Percentiles rank a stretch among this genome's conserved stretches.
Conservation (phyloP, 192 early-diverging fungal genomes). For the Umbelopsis sp. region DNA sequence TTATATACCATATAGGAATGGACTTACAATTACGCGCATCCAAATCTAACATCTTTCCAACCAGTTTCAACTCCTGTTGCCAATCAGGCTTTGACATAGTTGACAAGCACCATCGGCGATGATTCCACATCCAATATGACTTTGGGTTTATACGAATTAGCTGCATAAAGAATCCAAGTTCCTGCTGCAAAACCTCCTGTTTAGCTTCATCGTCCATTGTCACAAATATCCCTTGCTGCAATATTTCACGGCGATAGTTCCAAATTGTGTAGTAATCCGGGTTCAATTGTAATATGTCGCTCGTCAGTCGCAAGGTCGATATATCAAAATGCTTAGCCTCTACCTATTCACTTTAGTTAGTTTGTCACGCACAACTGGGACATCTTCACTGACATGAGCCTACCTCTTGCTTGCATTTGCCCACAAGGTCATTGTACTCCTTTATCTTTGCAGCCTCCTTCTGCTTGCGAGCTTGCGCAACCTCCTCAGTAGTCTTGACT, state of each 20-base stretch:
- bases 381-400: neutral
- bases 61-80: slow-evolving; percentile 76
- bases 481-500: slow-evolving; percentile 39
- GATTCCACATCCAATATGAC: slow-evolving; percentile 98
- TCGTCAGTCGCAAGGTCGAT: slow-evolving; percentile 67
- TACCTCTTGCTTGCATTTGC: slow-evolving; percentile 33
- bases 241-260: slow-evolving; percentile 85
- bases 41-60: slow-evolving; percentile 75
- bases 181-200: slow-evolving; percentile 50
- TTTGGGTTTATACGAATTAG: slow-evolving; percentile 81
- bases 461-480: slow-evolving; percentile 34
- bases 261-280: slow-evolving; percentile 94
- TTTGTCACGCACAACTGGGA: no score
- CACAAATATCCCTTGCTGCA: slow-evolving; percentile 50
- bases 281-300: slow-evolving; percentile 74
- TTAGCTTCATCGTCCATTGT: slow-evolving; percentile 39
- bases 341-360: slow-evolving; percentile 21
- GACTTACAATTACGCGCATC: slow-evolving; percentile 93
- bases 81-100: slow-evolving; percentile 76
- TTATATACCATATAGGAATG: no score
- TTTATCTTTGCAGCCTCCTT: slow-evolving; percentile 45
- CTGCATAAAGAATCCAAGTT: slow-evolving; percentile 78
- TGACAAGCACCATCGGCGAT: slow-evolving; percentile 88
- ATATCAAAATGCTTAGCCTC: slow-evolving; percentile 37
- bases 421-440: slow-evolving; percentile 42